Base-by-base conservation (phyloP, 208 protist genomes). In the Hexamita inflata region DNA sequence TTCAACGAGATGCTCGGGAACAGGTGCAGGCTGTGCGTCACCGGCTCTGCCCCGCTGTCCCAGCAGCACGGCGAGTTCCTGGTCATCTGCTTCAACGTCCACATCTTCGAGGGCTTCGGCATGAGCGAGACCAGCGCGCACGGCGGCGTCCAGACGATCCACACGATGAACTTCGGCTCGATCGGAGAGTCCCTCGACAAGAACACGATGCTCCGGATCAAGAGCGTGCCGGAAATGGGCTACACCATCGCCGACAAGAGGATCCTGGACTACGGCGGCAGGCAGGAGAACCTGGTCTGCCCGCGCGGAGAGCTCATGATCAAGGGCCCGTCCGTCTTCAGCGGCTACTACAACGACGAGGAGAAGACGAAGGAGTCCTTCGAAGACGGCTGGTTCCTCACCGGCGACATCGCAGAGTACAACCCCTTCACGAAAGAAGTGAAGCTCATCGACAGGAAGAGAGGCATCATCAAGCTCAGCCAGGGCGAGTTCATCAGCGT, bases 251-350 rank as follows among this genome's bases (percentile, higher is more conserved):
- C n/a, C n/a, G n/a, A n/a, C n/a, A n/a, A n/a, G n/a, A n/a, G n/a
- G n/a, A n/a, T n/a, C n/a, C n/a, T n/a, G n/a, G n/a, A n/a, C n/a
- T n/a, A n/a, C n/a, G n/a, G n/a, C n/a, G n/a, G n/a, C n/a, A 9
- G 9, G 24, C 9, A n/a, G n/a, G n/a, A n/a, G n/a, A n/a, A n/a
- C n/a, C n/a, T n/a, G n/a, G n/a, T n/a, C n/a, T n/a, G n/a, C 19
- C 40, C 40, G 13, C 15, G 9, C 34, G 78, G 78, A 35, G 78
- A 81, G 30, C 24, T 81, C 28, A 4, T 64, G 29, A 19, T 81
- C 26, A 58, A 62, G 61, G 78, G 78, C 15, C 64, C 76, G n/a
- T 29, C 40, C n/a, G 59, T 81, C 4, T 79, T 79, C 26, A 49
- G 35, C 29, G 77, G 77, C 9, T 80, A 80, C 40, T 80, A 74